Evolutionary conservation across 257 asterid species (phyloP).

Genomic region (Misopates orontium): DNA sequence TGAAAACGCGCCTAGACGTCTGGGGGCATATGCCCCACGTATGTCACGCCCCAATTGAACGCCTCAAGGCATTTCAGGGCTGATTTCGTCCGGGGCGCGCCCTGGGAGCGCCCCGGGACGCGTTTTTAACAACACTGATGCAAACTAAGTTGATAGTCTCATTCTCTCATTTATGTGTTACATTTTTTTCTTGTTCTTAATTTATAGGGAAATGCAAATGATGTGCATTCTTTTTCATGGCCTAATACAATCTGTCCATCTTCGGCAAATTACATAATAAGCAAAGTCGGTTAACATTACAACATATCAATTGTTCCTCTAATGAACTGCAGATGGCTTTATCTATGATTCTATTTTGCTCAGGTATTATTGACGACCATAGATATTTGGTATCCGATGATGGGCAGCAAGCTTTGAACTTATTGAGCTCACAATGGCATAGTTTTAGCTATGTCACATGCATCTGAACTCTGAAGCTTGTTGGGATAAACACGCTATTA

Average conservation of each 20-base stretch:
- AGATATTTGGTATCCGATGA: constrained; percentile 48
- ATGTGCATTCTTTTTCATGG: constrained; percentile 40
- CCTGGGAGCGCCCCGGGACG: no score
- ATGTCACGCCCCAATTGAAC: no score
- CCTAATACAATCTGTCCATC: constrained; percentile 38
- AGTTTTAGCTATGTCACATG: constrained; percentile 33
- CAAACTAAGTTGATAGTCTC: background rate
- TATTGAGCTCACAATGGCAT: constrained; percentile 34
- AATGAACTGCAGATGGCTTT: no score
- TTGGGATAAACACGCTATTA: no score
- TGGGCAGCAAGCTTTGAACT: constrained; percentile 32
- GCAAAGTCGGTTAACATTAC: no score
- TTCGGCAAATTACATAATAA: constrained; percentile 42
- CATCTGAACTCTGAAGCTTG: no score
- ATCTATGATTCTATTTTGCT: constrained; percentile 28
- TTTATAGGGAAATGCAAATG: constrained; percentile 43
- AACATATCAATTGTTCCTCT: no score
- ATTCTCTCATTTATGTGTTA: background rate
- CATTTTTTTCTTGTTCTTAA: background rate
- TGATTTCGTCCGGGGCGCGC: no score
- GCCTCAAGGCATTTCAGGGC: no score
- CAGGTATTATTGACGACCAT: constrained; percentile 36
- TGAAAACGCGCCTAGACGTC: no score
- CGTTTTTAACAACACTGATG: no score
- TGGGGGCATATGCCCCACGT: no score